Conservation (phyloP, 202 grass and related monocot genomes). For the Setaria italica region DNA sequence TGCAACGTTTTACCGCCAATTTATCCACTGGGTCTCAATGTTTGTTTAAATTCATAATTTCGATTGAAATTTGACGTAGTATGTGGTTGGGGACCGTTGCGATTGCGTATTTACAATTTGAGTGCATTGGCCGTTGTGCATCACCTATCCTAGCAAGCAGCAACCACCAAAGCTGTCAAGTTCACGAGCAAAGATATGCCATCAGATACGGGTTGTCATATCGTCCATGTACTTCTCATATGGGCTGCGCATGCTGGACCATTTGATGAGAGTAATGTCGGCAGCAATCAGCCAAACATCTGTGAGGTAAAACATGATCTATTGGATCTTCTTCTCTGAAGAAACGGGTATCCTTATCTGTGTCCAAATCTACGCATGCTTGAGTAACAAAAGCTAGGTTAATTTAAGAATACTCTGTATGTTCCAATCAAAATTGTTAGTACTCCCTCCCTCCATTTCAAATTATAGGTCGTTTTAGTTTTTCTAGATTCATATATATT, state of each 20-base stretch:
- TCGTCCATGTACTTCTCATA: not conserved
- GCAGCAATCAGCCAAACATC: not conserved
- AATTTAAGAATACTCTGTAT: no score
- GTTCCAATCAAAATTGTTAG: no score
- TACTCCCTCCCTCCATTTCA: no score
- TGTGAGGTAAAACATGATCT: not conserved
- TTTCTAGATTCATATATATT: no score
- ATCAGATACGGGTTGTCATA: not conserved
- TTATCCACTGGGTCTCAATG: not conserved
- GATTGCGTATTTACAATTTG: no score
- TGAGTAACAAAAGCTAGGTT: not conserved
- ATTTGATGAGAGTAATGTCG: not conserved
- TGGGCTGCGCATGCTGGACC: not conserved
- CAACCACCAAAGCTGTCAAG: not conserved
- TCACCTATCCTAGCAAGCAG: not conserved
- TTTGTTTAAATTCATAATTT: not conserved
- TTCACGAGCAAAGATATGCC: constrained; percentile 22
- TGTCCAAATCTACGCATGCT: not conserved
- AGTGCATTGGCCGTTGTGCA: not conserved
- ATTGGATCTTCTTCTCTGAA: not conserved
- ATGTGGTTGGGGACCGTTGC: not conserved
- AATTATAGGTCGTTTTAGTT: no score
- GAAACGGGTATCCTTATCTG: not conserved
- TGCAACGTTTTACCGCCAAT: not conserved
- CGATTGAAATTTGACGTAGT: not conserved